Percentiles rank a stretch among this genome's conserved stretches.
Evolutionary conservation across 2,329 filamentous ascomycete genomes (phyloP).

Genomic region (Pestalotiopsis fici): DNA sequence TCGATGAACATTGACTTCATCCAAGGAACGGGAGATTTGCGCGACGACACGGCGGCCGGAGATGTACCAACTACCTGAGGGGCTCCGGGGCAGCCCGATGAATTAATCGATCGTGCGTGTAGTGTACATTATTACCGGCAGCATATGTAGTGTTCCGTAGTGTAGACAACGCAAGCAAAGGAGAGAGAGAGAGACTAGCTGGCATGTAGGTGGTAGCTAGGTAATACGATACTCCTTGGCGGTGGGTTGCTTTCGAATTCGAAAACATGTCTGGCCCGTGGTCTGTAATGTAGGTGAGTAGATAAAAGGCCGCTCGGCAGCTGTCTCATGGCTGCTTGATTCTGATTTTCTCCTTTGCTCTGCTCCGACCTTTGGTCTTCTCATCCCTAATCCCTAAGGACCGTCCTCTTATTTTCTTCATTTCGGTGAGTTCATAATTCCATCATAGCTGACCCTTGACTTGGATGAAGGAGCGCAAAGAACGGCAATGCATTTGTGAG

Average conservation of each 20-base stretch:
- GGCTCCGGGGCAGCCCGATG: slow-evolving; percentile 2
- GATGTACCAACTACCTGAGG: neutral
- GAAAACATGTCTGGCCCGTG: neutral
- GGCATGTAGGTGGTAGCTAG: neutral
- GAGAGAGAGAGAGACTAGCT: neutral
- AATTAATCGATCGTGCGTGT: neutral
- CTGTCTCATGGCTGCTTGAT: neutral
- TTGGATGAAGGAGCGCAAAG: too few relatives aligned
- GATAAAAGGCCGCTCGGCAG: slow-evolving; percentile 1
- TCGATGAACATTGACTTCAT: slow-evolving; percentile 4
- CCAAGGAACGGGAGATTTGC: slow-evolving; percentile 9
- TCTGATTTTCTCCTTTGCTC: neutral
- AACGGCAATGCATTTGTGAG: too few relatives aligned
- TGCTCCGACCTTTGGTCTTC: slow-evolving; percentile 2
- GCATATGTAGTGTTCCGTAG: neutral
- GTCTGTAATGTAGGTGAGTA: neutral
- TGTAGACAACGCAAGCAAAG: neutral
- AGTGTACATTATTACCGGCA: neutral
- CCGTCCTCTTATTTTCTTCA: neutral
- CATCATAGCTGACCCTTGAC: neutral
- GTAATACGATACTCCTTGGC: neutral
- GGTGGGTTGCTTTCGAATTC: neutral
- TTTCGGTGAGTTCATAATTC: slow-evolving; percentile 1
- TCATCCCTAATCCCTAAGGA: neutral
- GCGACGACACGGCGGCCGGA: neutral